phyloP scores from a whole-genome alignment of 805 yeast genomes.

The Yarrowia bubula region DNA sequence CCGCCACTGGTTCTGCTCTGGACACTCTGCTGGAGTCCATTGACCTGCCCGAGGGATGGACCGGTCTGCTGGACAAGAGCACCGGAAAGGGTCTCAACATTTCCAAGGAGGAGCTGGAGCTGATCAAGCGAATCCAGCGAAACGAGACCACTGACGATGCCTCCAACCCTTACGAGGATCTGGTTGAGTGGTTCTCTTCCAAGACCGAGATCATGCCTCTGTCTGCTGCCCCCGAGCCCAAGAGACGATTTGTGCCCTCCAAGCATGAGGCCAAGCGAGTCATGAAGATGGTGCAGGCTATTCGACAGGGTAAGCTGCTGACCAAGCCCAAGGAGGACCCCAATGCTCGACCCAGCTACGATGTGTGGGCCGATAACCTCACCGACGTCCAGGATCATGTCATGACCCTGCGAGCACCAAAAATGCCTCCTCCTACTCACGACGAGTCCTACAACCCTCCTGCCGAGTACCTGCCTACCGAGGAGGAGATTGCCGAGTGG shows the following conservation, averaged over 20 bases:
- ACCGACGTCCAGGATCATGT: constrained; percentile 69
- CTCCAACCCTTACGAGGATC: constrained; percentile 87
- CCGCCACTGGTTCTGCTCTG: constrained; percentile 93
- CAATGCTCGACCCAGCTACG: constrained; percentile 56
- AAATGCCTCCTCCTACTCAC: constrained; percentile 90
- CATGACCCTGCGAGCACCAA: constrained; percentile 93
- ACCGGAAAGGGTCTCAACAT: constrained; percentile 85
- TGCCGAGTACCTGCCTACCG: constrained; percentile 80
- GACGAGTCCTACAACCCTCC: constrained; percentile 98
- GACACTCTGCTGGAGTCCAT: constrained; percentile 86
- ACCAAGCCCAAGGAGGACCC: constrained; percentile 62
- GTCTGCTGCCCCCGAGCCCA: constrained; percentile 93
- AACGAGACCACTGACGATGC: constrained; percentile 79
- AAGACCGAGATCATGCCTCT: constrained; percentile 85
- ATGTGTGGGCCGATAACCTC: constrained; percentile 78
- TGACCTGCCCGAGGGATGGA: constrained; percentile 98
- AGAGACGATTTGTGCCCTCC: constrained; percentile 93
- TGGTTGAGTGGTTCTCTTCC: constrained; percentile 92
- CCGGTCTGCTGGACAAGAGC: constrained; percentile 86
- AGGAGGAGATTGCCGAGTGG: constrained; percentile 75
- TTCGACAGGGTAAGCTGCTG: constrained; percentile 90
- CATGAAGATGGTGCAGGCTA: constrained; percentile 94
- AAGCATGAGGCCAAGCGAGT: constrained; percentile 94
- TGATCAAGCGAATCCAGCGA: constrained; percentile 79
- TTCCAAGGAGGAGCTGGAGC: constrained; percentile 81